Evolutionary conservation across 768 basidiomycete species (phyloP).

Genomic region (Cantharellus cinnabarinus): DNA sequence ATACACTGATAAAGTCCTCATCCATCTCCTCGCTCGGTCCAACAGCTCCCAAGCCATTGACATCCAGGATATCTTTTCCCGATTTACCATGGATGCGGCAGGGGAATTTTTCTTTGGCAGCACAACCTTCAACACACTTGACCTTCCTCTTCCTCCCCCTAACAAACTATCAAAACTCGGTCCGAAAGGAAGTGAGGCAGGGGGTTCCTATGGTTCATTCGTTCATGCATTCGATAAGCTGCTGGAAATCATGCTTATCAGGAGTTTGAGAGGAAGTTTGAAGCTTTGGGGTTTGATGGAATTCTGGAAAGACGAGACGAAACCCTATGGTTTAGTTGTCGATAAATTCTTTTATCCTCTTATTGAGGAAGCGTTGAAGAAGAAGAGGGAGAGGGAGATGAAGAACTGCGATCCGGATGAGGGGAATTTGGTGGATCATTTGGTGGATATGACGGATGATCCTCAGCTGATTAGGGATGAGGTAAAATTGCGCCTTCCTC

Average conservation of each 20-base stretch:
- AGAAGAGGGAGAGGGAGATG: not conserved
- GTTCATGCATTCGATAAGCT: slow-evolving; percentile 5
- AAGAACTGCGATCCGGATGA: not conserved
- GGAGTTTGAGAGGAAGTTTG: not conserved
- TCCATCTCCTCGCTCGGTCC: not conserved
- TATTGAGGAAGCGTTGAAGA: not conserved
- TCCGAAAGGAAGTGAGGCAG: not conserved
- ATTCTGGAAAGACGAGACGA: slow-evolving; percentile 1
- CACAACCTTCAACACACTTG: slow-evolving; percentile 5
- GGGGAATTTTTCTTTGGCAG: slow-evolving; percentile 1
- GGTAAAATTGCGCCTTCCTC: not conserved
- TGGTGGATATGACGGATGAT: not conserved
- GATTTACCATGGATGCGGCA: slow-evolving; percentile 8
- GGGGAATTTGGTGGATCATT: slow-evolving; percentile 1
- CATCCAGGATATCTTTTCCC: slow-evolving; percentile 7
- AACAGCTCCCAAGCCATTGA: slow-evolving; percentile 12
- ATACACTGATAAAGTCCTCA: slow-evolving; percentile 8
- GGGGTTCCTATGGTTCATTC: slow-evolving; percentile 8
- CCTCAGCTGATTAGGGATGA: not conserved
- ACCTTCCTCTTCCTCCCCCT: slow-evolving; percentile 4
- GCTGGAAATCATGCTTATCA: slow-evolving; percentile 10
- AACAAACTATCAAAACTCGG: slow-evolving; percentile 11
- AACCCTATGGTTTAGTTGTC: not conserved
- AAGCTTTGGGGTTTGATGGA: not conserved
- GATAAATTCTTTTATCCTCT: slow-evolving; percentile 1